phyloP scores from a whole-genome alignment of 495 filamentous ascomycete species.

The Xylaria grammica region DNA sequence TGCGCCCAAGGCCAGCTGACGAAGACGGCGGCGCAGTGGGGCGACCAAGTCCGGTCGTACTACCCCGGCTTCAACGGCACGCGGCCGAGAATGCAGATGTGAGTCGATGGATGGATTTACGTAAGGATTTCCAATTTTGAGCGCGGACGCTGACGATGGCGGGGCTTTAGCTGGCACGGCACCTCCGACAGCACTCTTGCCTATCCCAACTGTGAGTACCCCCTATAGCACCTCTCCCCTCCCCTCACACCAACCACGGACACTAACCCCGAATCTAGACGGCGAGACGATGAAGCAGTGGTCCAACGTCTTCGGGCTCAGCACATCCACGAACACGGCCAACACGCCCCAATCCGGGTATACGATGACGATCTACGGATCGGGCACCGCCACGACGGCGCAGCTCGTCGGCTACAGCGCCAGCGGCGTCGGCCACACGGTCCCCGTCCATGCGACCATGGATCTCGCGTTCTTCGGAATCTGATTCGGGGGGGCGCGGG shows the following conservation, averaged over 20 bases:
- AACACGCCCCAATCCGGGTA: slow-evolving; percentile 57
- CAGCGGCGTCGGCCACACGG: slow-evolving; percentile 53
- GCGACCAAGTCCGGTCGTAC: slow-evolving; percentile 50
- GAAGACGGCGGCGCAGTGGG: slow-evolving; percentile 56
- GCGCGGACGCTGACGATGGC: not conserved
- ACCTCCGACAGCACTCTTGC: slow-evolving; percentile 48
- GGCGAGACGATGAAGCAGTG: slow-evolving; percentile 48
- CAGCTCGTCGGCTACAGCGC: slow-evolving; percentile 56
- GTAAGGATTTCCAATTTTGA: not conserved
- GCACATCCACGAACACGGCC: slow-evolving; percentile 40
- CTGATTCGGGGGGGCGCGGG: too few relatives aligned
- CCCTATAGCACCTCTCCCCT: too few relatives aligned
- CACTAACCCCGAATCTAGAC: slow-evolving; percentile 29
- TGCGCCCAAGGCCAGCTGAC: slow-evolving; percentile 53
- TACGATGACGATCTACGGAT: slow-evolving; percentile 60
- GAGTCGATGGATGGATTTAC: slow-evolving; percentile 19
- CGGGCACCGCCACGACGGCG: slow-evolving; percentile 45
- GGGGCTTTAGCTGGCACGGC: slow-evolving; percentile 47
- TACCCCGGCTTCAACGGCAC: slow-evolving; percentile 57
- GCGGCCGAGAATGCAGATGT: slow-evolving; percentile 56
- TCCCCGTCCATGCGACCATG: slow-evolving; percentile 48
- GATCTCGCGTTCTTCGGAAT: slow-evolving; percentile 60
- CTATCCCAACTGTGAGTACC: slow-evolving; percentile 44
- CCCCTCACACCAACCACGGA: not conserved
- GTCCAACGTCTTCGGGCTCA: slow-evolving; percentile 48